Evolutionary conservation across 106 monocot species (phyloP), one percentile per base, ranked within the genome.

Genomic region (Dendrobium nobile): DNA sequence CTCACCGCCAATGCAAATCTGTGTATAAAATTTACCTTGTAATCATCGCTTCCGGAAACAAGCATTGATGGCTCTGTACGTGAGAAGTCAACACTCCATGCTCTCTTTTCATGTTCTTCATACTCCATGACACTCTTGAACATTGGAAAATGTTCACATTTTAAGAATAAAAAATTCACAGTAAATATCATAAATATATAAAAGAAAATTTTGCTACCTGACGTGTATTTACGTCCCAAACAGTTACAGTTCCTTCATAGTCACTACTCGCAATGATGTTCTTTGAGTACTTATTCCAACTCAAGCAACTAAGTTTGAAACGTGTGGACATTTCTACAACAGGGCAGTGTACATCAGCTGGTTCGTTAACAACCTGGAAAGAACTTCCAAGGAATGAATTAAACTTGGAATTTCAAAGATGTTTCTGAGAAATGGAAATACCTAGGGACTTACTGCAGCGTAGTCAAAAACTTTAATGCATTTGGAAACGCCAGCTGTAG

Each of bases 11-110:
- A 41, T 41, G 73, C 13, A 73, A 73, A 73, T 75, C 5, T 24
- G 10, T 76, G 48, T 26, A 47, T 11, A 19, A 72, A 42, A 55
- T 9, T 47, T 88, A 96, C 96, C 91, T 97, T 97, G 87, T 90
- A 97, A 85, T 97, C 96, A 84, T 97, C 94, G 72, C 97, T 94
- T 13, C 97, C 97, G 79, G 97, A 97, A 28, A 97, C 97, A 70
- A 97, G 80, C 97, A 97, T 97, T 47, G 92, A 89, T 41, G 97
- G 94, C 48, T 97, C 97, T 82, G 88, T 92, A 1, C 92, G 85
- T 58, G 92, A 97, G 90, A 97, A 97, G 80, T 97, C 97, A 89
- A 97, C 97, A 87, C 97, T 97, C 97, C 97, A 97, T 86, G 97
- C 97, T 82, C 97, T 86, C 64, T 92, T 94, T 78, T 97, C 97